Conservation (phyloP, 2,329 filamentous ascomycete species). For the Emmonsia crescens region DNA sequence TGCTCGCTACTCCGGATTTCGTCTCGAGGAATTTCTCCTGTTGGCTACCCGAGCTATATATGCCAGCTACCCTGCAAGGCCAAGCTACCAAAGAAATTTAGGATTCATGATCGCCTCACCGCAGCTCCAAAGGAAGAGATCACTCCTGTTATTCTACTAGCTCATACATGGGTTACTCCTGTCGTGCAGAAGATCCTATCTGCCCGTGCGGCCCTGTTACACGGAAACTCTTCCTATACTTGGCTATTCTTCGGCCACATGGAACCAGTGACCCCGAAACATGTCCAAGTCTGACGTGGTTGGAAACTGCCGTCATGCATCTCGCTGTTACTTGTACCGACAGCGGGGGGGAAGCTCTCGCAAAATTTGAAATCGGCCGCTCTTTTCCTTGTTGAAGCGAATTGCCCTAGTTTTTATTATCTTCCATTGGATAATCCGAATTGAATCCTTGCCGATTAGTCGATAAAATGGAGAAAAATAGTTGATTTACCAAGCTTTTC, state of each 20-base stretch:
- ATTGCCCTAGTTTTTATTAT: neutral
- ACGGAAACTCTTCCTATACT: neutral
- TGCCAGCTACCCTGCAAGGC: neutral
- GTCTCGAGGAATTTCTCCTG: neutral
- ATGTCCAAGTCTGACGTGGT: neutral
- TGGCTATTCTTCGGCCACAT: neutral
- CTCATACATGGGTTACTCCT: neutral
- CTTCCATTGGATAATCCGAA: slow-evolving; percentile 2
- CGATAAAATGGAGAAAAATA: too few species aligned
- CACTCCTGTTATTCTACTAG: neutral
- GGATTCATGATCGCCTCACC: neutral
- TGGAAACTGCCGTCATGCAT: neutral
- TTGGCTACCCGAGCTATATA: neutral
- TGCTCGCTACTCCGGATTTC: neutral
- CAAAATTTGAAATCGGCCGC: neutral
- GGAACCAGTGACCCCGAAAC: neutral
- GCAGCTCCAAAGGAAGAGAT: neutral
- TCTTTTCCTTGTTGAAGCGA: neutral
- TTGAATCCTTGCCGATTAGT: neutral
- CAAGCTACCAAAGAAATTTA: neutral
- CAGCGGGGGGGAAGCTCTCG: neutral
- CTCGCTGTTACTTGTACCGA: neutral
- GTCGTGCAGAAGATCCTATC: neutral
- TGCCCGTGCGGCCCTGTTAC: neutral
- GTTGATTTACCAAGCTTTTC: neutral